These are phyloP conservation scores for Podospora pseudopauciseta DNA, from an alignment of 495 filamentous ascomycete genomes.

Conservation along the genomic window DNA sequence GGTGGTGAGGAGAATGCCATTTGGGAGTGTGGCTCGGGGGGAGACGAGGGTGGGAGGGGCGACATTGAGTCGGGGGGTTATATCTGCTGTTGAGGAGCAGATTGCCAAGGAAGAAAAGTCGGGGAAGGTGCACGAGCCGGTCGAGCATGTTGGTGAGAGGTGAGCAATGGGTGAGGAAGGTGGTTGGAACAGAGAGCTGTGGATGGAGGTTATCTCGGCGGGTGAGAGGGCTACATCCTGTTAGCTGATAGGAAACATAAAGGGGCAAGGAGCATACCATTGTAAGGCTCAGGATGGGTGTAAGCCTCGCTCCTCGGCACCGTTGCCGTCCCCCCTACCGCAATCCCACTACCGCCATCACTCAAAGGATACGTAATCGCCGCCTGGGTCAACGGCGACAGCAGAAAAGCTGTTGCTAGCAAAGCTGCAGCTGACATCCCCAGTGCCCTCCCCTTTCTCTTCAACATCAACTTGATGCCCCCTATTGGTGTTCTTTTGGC, in stretches of 20 bases:
- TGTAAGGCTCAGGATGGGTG: slow-evolving; percentile 17
- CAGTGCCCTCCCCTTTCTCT: slow-evolving; percentile 35
- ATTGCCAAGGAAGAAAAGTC: slow-evolving; percentile 45
- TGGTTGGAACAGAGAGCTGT: slow-evolving; percentile 40
- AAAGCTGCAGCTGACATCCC: slow-evolving; percentile 41
- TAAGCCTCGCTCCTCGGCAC: slow-evolving; percentile 25
- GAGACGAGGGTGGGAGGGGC: slow-evolving; percentile 13
- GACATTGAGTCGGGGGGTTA: slow-evolving; percentile 28
- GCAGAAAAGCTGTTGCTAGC: slow-evolving; percentile 38
- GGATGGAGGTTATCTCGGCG: slow-evolving; percentile 38
- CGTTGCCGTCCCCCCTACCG: slow-evolving; percentile 14
- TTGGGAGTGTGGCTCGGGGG: slow-evolving; percentile 22
- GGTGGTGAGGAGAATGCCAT: slow-evolving; percentile 22
- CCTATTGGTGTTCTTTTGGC: slow-evolving; percentile 41
- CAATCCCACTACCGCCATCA: slow-evolving; percentile 5
- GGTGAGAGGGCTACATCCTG: slow-evolving; percentile 20
- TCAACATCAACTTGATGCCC: slow-evolving; percentile 33
- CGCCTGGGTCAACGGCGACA: slow-evolving; percentile 47
- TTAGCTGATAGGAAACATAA: slow-evolving; percentile 13
- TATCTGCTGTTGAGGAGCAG: slow-evolving; percentile 41
- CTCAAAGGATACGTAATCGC: slow-evolving; percentile 36
- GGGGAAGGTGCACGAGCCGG: slow-evolving; percentile 45
- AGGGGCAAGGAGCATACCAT: slow-evolving; percentile 24
- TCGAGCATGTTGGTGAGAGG: slow-evolving; percentile 34
- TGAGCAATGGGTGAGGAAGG: slow-evolving; percentile 18